These are phyloP conservation scores for Colletotrichum theobromicola DNA, from an alignment of 2,329 filamentous ascomycete genomes.

Conservation along the genomic window DNA sequence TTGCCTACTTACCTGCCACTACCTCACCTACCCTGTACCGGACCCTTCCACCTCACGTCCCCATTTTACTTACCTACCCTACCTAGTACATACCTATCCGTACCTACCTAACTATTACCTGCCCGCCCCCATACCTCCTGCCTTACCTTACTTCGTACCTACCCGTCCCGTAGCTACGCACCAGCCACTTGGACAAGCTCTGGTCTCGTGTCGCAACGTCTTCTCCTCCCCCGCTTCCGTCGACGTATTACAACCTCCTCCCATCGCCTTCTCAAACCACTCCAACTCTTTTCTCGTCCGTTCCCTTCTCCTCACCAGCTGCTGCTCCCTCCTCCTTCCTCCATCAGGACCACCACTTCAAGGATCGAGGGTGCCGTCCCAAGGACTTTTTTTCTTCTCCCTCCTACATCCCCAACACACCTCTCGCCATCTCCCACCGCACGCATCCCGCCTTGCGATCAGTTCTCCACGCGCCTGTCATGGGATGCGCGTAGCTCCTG, in stretches of 20 bases:
- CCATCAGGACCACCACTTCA: background rate
- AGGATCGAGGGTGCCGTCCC: constrained; percentile 2
- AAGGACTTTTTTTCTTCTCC: background rate
- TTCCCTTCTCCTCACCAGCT: constrained; percentile 20
- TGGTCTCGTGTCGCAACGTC: constrained; percentile 25
- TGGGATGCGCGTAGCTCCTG: constrained; percentile 38
- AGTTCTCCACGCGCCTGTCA: constrained; percentile 28
- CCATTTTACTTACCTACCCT: background rate
- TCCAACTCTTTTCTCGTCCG: constrained; percentile 17
- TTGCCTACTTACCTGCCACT: background rate
- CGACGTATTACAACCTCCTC: constrained; percentile 20
- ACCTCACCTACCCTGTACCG: background rate
- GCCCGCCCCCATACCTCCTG: background rate
- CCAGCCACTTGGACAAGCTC: constrained; percentile 24
- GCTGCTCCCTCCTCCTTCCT: background rate
- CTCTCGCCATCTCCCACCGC: background rate
- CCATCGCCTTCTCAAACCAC: constrained; percentile 22
- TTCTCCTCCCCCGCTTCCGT: constrained; percentile 22
- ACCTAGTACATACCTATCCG: too few species aligned
- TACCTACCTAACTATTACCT: background rate
- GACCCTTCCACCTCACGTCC: background rate
- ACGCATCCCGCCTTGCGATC: constrained; percentile 15
- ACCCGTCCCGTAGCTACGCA: constrained; percentile 16
- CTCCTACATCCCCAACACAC: background rate
- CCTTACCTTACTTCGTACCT: constrained; percentile 9